phyloP scores from a whole-genome alignment of 768 basidiomycete genomes.

The Tricholoma saponaceum region DNA sequence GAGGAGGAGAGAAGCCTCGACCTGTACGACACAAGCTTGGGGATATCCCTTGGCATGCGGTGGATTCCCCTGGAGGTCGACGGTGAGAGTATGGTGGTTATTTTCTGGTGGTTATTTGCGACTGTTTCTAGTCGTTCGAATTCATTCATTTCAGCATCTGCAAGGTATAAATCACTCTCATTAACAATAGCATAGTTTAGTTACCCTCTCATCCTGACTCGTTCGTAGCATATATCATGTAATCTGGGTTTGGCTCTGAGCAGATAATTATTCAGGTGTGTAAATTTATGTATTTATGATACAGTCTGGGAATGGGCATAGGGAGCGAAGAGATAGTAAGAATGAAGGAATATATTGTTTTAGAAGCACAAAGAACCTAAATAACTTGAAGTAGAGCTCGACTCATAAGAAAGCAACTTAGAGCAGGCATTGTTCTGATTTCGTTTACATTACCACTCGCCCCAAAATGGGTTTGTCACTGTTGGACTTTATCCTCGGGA shows the following conservation, averaged over 20 bases:
- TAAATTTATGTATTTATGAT: not conserved
- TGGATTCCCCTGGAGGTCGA: slow-evolving; percentile 4
- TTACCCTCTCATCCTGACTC: not conserved
- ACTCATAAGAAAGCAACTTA: no score
- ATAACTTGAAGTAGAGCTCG: no score
- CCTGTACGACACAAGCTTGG: slow-evolving; percentile 51
- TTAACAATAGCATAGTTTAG: not conserved
- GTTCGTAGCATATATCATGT: not conserved
- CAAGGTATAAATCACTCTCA: not conserved
- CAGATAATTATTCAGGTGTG: not conserved
- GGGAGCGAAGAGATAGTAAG: not conserved
- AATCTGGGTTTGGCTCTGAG: not conserved
- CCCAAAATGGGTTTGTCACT: no score
- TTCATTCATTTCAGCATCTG: not conserved
- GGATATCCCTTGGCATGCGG: slow-evolving; percentile 58
- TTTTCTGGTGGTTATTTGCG: not conserved
- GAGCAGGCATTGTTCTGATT: no score
- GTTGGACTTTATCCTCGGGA: not conserved
- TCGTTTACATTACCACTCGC: no score
- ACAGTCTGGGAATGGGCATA: not conserved
- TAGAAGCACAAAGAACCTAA: not conserved
- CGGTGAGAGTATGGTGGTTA: slow-evolving; percentile 1
- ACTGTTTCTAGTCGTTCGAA: not conserved
- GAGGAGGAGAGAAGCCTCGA: slow-evolving; percentile 27
- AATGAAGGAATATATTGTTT: not conserved